phyloP scores from a whole-genome alignment of 805 yeast genomes.

The Candida stauntonica region DNA sequence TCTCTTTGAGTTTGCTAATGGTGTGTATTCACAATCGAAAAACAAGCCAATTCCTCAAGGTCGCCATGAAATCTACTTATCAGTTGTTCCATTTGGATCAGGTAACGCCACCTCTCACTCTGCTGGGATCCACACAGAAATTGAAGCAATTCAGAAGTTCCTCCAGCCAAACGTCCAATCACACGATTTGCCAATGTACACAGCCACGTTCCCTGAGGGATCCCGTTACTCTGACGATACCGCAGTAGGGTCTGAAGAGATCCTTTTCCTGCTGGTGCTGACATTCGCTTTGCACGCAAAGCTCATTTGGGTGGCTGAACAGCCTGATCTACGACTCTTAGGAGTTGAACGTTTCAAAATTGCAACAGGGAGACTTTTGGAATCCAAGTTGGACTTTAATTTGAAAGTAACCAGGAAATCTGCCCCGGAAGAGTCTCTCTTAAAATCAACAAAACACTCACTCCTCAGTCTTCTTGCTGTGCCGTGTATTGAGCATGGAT shows the following conservation, averaged over 20 bases:
- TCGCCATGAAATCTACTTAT: slow-evolving; percentile 19
- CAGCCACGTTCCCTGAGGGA: slow-evolving; percentile 29
- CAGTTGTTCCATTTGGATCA: slow-evolving; percentile 69
- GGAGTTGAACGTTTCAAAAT: slow-evolving; percentile 66
- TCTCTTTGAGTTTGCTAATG: slow-evolving; percentile 68
- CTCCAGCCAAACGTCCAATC: slow-evolving; percentile 19
- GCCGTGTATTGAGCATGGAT: slow-evolving; percentile 20
- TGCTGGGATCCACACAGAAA: slow-evolving; percentile 36
- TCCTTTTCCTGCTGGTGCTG: slow-evolving; percentile 53
- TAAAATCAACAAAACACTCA: slow-evolving; percentile 7
- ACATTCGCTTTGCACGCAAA: slow-evolving; percentile 90
- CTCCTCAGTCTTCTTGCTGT: slow-evolving; percentile 16
- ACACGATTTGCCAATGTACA: slow-evolving; percentile 31
- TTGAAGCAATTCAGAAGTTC: slow-evolving; percentile 34
- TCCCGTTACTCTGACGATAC: background rate
- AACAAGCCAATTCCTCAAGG: too few species aligned
- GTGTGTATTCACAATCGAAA: slow-evolving; percentile 25
- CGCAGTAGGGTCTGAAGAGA: slow-evolving; percentile 4
- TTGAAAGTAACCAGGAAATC: slow-evolving; percentile 1
- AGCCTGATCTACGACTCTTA: slow-evolving; percentile 55
- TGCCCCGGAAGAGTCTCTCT: background rate
- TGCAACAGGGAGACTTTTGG: slow-evolving; percentile 53
- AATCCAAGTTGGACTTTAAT: slow-evolving; percentile 8
- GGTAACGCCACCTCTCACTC: slow-evolving; percentile 81
- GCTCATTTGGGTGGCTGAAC: slow-evolving; percentile 74